Evolutionary conservation across 179 eudicot genomes (phyloP), one percentile per base, ranked within the genome.

Genomic region (Beta macrorhiza): DNA sequence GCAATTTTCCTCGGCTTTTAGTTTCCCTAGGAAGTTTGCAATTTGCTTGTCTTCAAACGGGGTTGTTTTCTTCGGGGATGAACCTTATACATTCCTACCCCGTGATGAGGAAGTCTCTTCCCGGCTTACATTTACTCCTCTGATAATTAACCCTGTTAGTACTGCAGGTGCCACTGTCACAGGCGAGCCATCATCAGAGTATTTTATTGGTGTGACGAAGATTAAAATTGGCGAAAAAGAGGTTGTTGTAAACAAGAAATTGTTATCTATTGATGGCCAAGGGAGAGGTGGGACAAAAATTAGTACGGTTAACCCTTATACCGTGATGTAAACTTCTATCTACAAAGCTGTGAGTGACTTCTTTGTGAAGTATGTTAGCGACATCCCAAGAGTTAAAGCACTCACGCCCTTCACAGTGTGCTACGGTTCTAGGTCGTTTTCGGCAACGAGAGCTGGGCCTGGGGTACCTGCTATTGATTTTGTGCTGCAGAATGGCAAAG

Each of bases 261-360:
- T 87, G 25, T 47, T 88, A 19, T 12, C 78, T 14, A 84, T 88
- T 19, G 77, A 84, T 25, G 44, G 12, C 7, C 67, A 79, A 56
- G 90, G 89, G 3, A 8, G 47, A 2, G 89, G 91, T 0, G 89
- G 89, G 12, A 83, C 91, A 0, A 90, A 86, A 82, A 86, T 91
- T 44, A 91, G 94, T 81, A 90, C 91, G 0, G 81, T 82, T 0
- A 55, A 67, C 32, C 91, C 89, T 0, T 91, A 86, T 83, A 85
- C 92, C 0, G 82, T 84, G 2, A 57, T 91, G 22, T 80, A 90
- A 63, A 64, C 78, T 9, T 88, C 92, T 7, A 80, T 91, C 17
- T 90, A 80, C 77, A 82, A 58, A 0, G 70, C 87, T 13, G 53
- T 91, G 0, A 81, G 87, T 0, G 42, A 44, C 11, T 58, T 79